phyloP scores from a whole-genome alignment of 768 basidiomycete species.

The Gloeostereum incarnatum region DNA sequence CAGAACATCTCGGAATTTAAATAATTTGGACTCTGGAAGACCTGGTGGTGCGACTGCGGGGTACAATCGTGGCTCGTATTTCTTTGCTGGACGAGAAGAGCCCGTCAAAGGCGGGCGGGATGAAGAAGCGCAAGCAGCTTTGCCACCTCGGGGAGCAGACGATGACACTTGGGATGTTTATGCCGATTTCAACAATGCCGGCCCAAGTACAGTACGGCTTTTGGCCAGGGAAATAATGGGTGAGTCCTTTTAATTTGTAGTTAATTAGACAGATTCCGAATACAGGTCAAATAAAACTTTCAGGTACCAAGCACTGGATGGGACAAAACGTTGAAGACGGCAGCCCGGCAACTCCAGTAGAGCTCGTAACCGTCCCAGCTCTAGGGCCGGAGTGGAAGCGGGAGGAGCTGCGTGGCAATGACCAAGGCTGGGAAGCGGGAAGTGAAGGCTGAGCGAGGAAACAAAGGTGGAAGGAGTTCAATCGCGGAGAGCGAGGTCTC shows the following conservation, averaged over 20 bases:
- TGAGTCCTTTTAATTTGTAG: conserved; percentile 20
- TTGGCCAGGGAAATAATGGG: conserved; percentile 39
- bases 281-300: neutral
- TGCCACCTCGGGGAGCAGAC: conserved; percentile 25
- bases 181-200: conserved; percentile 84
- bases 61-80: conserved; percentile 65
- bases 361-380: conserved; percentile 88
- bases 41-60: conserved; percentile 46
- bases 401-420: conserved; percentile 67
- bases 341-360: conserved; percentile 43
- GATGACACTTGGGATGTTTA: conserved; percentile 67
- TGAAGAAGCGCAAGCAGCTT: conserved; percentile 43
- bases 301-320: conserved; percentile 38
- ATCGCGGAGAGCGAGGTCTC: conserved; percentile 68
- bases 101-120: conserved; percentile 74
- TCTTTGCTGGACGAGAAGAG: conserved; percentile 60
- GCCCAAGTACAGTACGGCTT: conserved; percentile 66
- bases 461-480: conserved; percentile 67
- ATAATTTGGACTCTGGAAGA: conserved; percentile 24
- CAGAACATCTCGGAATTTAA: conserved; percentile 28
- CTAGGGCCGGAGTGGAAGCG: conserved; percentile 87
- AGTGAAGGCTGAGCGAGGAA: conserved; percentile 41
- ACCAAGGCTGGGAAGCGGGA: conserved; percentile 64
- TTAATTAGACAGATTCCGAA: too few relatives aligned
- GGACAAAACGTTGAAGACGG: conserved; percentile 23